phyloP scores from a whole-genome alignment of 352 stramenopile genomes.

The Phytopythium litorale region DNA sequence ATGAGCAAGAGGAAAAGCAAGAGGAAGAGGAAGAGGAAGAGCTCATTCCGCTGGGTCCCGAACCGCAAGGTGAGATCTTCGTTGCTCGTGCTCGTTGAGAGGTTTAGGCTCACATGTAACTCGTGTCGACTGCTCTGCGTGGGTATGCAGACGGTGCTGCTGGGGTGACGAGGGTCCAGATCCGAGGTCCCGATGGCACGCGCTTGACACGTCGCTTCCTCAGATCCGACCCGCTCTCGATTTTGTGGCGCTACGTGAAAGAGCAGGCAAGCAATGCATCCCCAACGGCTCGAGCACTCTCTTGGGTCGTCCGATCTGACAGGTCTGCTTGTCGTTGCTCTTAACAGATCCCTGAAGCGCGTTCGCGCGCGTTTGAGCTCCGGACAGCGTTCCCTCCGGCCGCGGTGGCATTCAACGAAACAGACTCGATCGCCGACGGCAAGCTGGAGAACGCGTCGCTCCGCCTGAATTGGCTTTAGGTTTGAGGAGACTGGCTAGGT shows the following conservation, averaged over 20 bases:
- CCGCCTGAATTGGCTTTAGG: slow-evolving; percentile 68
- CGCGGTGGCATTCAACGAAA: slow-evolving; percentile 46
- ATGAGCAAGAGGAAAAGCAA: slow-evolving; percentile 30
- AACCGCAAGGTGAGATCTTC: slow-evolving; percentile 47
- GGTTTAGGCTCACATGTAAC: slow-evolving; percentile 4
- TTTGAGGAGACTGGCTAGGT: not conserved
- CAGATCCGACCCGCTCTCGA: slow-evolving; percentile 59
- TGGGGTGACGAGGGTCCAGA: slow-evolving; percentile 62
- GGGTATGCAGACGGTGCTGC: slow-evolving; percentile 29
- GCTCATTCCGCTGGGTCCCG: slow-evolving; percentile 38
- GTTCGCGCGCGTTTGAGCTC: slow-evolving; percentile 64
- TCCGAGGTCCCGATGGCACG: slow-evolving; percentile 60
- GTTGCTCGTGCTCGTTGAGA: slow-evolving; percentile 4
- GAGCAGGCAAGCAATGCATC: slow-evolving; percentile 38
- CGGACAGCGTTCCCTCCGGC: slow-evolving; percentile 62
- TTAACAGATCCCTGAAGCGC: slow-evolving; percentile 57
- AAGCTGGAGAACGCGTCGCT: slow-evolving; percentile 75
- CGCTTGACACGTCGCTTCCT: slow-evolving; percentile 70
- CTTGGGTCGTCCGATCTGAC: not conserved
- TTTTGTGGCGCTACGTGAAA: slow-evolving; percentile 69
- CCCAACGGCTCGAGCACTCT: not conserved
- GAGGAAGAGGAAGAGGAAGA: slow-evolving; percentile 36
- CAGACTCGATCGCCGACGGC: slow-evolving; percentile 49
- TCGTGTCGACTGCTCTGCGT: slow-evolving; percentile 3
- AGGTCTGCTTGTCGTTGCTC: not conserved